These are phyloP conservation scores for Chloranthus sessilifolius DNA, from an alignment of 164 flowering plant species.

Conservation along the genomic window DNA sequence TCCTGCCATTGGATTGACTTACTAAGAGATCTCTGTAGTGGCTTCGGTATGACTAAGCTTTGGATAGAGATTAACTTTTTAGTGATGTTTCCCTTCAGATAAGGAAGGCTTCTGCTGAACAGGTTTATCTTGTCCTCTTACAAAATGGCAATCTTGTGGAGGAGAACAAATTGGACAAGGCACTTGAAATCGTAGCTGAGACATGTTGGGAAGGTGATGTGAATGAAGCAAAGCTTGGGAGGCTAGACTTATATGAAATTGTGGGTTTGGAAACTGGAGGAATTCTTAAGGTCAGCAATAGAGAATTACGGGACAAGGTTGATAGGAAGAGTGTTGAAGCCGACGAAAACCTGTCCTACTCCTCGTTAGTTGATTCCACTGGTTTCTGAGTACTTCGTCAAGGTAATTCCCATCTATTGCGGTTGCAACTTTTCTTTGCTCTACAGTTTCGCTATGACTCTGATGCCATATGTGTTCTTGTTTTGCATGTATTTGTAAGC, in stretches of 20 bases:
- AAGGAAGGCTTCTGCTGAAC: conserved; percentile 81
- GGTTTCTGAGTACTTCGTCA: no score
- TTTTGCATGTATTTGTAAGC: no score
- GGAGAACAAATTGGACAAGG: conserved; percentile 56
- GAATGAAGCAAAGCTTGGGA: conserved; percentile 50
- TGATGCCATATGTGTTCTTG: no score
- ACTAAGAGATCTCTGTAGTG: no score
- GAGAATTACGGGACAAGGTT: conserved; percentile 10
- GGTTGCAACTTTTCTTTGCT: no score
- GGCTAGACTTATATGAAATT: conserved; percentile 38
- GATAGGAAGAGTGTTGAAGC: conserved; percentile 15
- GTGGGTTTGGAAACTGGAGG: conserved; percentile 44
- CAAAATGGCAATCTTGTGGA: conserved; percentile 59
- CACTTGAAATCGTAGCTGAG: conserved; percentile 69
- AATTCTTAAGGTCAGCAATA: conserved; percentile 10
- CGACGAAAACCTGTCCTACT: conserved; percentile 85
- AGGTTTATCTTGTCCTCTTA: conserved; percentile 81
- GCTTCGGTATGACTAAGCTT: no score
- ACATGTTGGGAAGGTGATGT: conserved; percentile 93
- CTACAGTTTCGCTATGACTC: no score
- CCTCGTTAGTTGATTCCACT: conserved; percentile 72
- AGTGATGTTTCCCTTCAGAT: conserved; percentile 43
- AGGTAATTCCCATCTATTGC: no score
- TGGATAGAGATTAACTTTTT: conserved; percentile 1
- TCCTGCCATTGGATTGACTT: no score